Base-by-base conservation (phyloP, 306 rosid genomes). In the Alnus glutinosa region DNA sequence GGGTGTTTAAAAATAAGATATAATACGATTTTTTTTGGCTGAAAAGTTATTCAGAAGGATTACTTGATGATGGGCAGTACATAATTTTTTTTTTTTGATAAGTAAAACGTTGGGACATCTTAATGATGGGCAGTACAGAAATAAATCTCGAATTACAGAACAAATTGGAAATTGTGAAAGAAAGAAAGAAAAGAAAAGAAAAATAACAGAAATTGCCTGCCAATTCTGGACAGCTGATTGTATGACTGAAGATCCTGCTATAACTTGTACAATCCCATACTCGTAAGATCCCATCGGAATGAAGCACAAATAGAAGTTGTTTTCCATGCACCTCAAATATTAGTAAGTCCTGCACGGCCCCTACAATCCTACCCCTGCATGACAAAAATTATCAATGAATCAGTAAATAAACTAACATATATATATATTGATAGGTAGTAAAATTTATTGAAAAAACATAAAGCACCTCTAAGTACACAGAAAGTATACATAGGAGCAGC, bases 231-330 rank as follows among this genome's bases (percentile, higher is more conserved):
- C 44, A 66, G 57, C 84, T 87, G 89, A 90, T 59, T 74, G 83
- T 83, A 71, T 95, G 86, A 86, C 75, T 87, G 75, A 88, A 89
- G 80, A 91, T 83, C 88, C 80, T 87, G 90, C 78, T 81, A 76
- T 74, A 80, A 79, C 79, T 79, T 70, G 84, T 79, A 74, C 91
- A 89, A 91, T 95, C 99, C 99, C 98, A 95, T 67, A 93, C 86
- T 55, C 90, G 90, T 70, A 95, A 58, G 54, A 83, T 78, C 80
- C 99, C 99, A 75, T 95, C 93, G 23, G 81, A 78, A 88, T 95
- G 97, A 78, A 95, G 97, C 73, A 87, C 98, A 88, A 95, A 95
- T 48, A 95, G 67, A 82, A 90, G 89, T 77, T 84, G 85, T 77
- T 84, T 91, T 79, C 86, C 90, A 19, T 76, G 80, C 81, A 91